A percentile compares a stretch with the other conserved stretches of the same genome.
phyloP scores from a whole-genome alignment of 2,329 filamentous ascomycete genomes.

The Monosporascus ibericus region DNA sequence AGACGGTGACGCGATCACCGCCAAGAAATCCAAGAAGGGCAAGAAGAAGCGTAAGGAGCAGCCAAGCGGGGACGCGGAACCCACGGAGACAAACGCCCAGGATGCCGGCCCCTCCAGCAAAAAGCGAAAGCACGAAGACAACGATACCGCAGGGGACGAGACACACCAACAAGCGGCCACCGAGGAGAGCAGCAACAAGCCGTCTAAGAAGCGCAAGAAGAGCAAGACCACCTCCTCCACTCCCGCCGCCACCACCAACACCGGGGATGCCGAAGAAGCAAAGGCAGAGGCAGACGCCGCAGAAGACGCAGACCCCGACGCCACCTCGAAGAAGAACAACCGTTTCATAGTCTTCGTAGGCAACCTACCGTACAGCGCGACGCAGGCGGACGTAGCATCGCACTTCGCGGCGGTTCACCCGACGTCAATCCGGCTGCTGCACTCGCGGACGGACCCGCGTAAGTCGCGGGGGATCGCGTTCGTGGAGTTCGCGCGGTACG shows the following conservation, averaged over 20 bases:
- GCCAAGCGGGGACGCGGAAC: constrained; percentile 25
- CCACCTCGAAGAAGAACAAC: constrained; percentile 31
- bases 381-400: constrained; percentile 56
- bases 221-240: constrained; percentile 18
- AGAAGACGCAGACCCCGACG: constrained; percentile 4
- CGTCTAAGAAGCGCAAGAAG: constrained; percentile 22
- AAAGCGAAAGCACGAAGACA: constrained; percentile 31
- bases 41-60: constrained; percentile 27
- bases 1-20: constrained; percentile 12
- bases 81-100: constrained; percentile 19
- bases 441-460: constrained; percentile 54
- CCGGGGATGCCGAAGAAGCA: constrained; percentile 5
- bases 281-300: constrained; percentile 11
- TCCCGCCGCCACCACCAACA: constrained; percentile 1
- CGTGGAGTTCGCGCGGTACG: constrained; percentile 80
- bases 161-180: constrained; percentile 5
- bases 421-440: constrained; percentile 64
- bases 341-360: constrained; percentile 80
- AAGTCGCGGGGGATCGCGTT: constrained; percentile 76
- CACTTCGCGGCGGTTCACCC: constrained; percentile 78
- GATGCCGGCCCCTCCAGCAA: constrained; percentile 31
- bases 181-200: constrained; percentile 13
- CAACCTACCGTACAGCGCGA: constrained; percentile 85
- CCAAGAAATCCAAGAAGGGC: constrained; percentile 27
- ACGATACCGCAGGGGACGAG: constrained; percentile 20